Conservation (phyloP, 2,329 filamentous ascomycete genomes). For the Pestalotiopsis sp. region DNA sequence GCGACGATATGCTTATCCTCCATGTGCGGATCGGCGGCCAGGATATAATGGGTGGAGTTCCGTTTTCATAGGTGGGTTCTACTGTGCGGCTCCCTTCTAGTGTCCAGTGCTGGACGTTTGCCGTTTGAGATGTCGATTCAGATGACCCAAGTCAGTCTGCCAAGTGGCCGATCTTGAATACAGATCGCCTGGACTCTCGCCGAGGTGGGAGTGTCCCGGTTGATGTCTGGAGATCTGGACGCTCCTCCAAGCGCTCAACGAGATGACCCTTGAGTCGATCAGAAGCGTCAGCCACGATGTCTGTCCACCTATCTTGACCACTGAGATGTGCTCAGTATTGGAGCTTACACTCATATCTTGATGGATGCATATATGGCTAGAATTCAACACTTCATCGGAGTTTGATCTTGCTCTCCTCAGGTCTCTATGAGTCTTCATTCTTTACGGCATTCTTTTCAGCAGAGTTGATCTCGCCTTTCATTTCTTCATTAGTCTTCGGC, state of each 20-base stretch:
- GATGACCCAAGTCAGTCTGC: background rate
- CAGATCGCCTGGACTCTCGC: background rate
- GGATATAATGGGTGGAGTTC: background rate
- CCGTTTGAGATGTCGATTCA: background rate
- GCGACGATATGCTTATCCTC: background rate
- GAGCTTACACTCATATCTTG: background rate
- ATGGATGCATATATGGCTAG: background rate
- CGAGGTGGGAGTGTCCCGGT: background rate
- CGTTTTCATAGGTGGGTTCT: background rate
- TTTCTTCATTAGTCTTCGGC: conserved; percentile 1
- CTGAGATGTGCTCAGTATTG: background rate
- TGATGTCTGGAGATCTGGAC: background rate
- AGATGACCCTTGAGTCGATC: background rate
- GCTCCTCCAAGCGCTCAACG: background rate
- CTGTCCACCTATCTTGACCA: background rate
- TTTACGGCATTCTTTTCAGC: background rate
- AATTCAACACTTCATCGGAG: background rate
- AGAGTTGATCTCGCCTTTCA: background rate
- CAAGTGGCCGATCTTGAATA: background rate
- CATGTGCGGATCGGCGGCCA: background rate
- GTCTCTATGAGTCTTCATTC: conserved; percentile 3
- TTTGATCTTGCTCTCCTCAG: background rate
- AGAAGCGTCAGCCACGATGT: background rate
- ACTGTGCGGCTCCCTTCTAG: background rate
- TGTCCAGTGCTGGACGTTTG: background rate